These are phyloP conservation scores for Schoenoplectus triqueter DNA, from an alignment of 202 grass and related monocot species.

Conservation along the genomic window DNA sequence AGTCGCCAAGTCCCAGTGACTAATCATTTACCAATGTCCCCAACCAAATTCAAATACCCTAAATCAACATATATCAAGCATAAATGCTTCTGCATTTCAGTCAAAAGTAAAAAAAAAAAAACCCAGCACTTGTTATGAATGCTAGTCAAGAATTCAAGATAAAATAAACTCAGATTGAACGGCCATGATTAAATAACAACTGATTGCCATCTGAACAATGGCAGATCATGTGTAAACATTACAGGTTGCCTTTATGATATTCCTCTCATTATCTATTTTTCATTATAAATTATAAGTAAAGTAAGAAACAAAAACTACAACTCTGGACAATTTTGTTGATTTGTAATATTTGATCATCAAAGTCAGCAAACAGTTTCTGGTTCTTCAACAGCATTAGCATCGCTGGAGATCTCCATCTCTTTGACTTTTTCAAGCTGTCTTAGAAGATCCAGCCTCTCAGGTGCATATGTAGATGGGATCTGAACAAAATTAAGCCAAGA, in stretches of 20 bases:
- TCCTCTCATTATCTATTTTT: slow-evolving; percentile 8
- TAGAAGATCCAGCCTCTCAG: slow-evolving; percentile 92
- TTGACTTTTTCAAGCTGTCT: slow-evolving; percentile 95
- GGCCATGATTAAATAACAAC: not conserved
- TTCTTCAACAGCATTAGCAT: slow-evolving; percentile 46
- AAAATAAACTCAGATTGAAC: not conserved
- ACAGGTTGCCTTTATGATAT: not conserved
- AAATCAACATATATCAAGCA: not conserved
- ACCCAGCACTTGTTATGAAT: not conserved
- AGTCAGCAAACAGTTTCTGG: slow-evolving; percentile 44
- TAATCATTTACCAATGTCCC: not conserved
- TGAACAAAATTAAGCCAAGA: slow-evolving; percentile 39
- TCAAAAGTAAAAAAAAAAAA: not conserved
- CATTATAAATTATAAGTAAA: not conserved
- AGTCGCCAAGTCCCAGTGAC: not conserved
- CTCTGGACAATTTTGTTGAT: slow-evolving; percentile 4
- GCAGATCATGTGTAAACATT: not conserved
- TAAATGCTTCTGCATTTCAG: not conserved
- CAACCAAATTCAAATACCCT: not conserved
- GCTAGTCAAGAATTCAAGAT: not conserved
- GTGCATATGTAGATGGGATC: slow-evolving; percentile 98
- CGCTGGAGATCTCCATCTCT: slow-evolving; percentile 69
- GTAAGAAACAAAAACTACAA: not conserved
- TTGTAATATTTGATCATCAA: not conserved
- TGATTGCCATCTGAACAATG: not conserved